Evolutionary conservation across 1,139 yeast genomes (phyloP), one percentile per base, ranked within the genome.

Genomic region (Nakaseomyces glabratus): DNA sequence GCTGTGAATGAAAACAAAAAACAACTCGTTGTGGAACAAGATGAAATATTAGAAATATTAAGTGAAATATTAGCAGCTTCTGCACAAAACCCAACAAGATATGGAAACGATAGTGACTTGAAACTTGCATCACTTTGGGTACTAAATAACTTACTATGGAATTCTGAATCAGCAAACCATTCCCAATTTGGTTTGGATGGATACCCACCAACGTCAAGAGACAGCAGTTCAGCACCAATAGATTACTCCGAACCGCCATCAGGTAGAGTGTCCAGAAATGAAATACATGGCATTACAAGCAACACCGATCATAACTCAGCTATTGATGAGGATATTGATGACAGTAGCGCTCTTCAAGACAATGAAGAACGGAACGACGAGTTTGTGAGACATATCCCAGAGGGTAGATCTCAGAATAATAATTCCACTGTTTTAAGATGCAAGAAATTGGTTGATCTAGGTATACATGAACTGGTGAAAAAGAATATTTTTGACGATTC

Each of bases 91-190:
- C 33, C 32, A 4, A 37, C 56, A 28, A 47, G 51, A 20, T 63
- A 69, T 50, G 46, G 49, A 4, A 60, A 61, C 23, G 56, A 57
- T 31, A 47, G 55, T 15, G 65, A 63, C 22, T 55, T 73, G n/a
- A 66, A 73, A 38, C 50, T 69, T 7, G 76, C 78, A 1, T 66
- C 74, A 45, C 59, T 74, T 6, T 75, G 82, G 82, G 61, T 73
- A 1, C 49, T 76, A 3, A 72, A 73, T 37, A 75, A 76, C 44
- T 51, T 76, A 34, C 65, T 79, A 2, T 73, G 78, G 77, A 58
- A 53, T 36, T 62, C 51, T 1, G 43, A 52, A 6, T 36, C 46
- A n/a, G 39, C 35, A 12, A 35, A 33, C 28, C 33, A 37, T 21
- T 28, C 35, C 20, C 40, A 37, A n/a, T 28, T 32, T 19, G 43